Evolutionary conservation across 2,329 filamentous ascomycete species (phyloP), one percentile per base, ranked within the genome.

Genomic region (Microcyclosporella mali): DNA sequence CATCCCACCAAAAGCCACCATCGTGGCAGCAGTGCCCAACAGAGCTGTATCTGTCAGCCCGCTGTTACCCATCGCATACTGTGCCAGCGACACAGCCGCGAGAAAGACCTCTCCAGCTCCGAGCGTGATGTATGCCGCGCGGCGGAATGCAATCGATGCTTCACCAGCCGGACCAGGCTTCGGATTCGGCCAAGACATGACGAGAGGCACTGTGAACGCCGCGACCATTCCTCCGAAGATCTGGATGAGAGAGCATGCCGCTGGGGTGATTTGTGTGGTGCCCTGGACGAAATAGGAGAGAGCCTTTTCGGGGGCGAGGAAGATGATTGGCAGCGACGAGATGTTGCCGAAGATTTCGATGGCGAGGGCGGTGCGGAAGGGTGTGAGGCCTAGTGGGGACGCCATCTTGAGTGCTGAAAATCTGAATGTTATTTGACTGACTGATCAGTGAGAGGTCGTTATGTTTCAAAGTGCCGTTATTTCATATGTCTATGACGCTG

Each of bases 331-430:
- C 18, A 52, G 14, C 18, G 44, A 42, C 18, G 21, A 30, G 28
- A 49, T 2, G 35, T 50, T 46, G 35, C 37, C 39, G 37, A 41
- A 15, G 17, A 48, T 48, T 40, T 47, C 45, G 38, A 43, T 10
- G 32, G 39, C 33, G 31, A 50, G 21, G 29, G 47, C 47, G 10
- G 45, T 14, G 35, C 42, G 35, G 33, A 47, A 47, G 6, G 41
- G 39, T 11, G 35, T 43, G n/a, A 47, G 41, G 30, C 37, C 37
- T 16, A 41, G 40, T 25, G 21, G 4, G 16, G 40, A 43, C 16
- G 40, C 14, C 33, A 47, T 43, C 8, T 11, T 31, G 32, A 6
- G 9, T 6, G 29, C 15, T 29, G 30, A 7, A 8, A 15, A n/a
- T 14, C 7, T 19, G 15, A 11, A 9, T 9, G 18, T 28, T 4